These are phyloP conservation scores for Leptographium radiaticola DNA, from an alignment of 2,329 filamentous ascomycete species.

Conservation along the genomic window DNA sequence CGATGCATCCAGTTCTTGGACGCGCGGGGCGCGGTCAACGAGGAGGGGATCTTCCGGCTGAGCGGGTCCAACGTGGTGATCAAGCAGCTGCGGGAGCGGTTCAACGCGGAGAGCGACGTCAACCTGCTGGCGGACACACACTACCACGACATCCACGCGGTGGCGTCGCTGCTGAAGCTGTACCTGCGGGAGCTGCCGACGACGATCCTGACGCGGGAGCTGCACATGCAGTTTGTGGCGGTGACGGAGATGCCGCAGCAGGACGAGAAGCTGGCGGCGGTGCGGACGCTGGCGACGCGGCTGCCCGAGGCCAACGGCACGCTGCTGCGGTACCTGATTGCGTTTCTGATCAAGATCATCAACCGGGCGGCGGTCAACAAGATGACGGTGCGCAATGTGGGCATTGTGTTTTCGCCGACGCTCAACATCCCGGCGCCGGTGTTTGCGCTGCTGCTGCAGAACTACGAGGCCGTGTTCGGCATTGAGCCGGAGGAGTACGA, in stretches of 20 bases:
- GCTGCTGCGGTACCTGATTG: conserved; percentile 70
- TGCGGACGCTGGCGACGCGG: conserved; percentile 66
- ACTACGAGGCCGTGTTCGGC: conserved; percentile 78
- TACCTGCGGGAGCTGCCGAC: conserved; percentile 87
- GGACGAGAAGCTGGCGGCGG: conserved; percentile 60
- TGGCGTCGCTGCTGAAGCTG: conserved; percentile 85
- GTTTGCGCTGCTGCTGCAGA: conserved; percentile 85
- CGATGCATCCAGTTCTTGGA: conserved; percentile 89
- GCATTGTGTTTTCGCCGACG: conserved; percentile 95
- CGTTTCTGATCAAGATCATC: conserved; percentile 84
- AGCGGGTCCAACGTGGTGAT: conserved; percentile 96
- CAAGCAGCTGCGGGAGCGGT: conserved; percentile 78
- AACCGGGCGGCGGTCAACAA: conserved; percentile 86
- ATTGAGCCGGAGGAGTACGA: conserved; percentile 53
- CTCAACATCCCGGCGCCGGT: conserved; percentile 92
- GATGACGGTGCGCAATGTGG: conserved; percentile 96
- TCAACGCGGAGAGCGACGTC: conserved; percentile 86
- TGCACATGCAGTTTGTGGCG: conserved; percentile 78
- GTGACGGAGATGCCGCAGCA: conserved; percentile 69
- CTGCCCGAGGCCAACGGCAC: conserved; percentile 71
- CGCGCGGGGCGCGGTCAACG: conserved; percentile 63
- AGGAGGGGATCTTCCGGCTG: conserved; percentile 93
- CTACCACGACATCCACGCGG: conserved; percentile 90
- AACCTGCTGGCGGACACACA: conserved; percentile 71
- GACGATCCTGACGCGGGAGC: conserved; percentile 79